Evolutionary conservation across 2,329 filamentous ascomycete genomes (phyloP).

Genomic region (Fusarium sp.): DNA sequence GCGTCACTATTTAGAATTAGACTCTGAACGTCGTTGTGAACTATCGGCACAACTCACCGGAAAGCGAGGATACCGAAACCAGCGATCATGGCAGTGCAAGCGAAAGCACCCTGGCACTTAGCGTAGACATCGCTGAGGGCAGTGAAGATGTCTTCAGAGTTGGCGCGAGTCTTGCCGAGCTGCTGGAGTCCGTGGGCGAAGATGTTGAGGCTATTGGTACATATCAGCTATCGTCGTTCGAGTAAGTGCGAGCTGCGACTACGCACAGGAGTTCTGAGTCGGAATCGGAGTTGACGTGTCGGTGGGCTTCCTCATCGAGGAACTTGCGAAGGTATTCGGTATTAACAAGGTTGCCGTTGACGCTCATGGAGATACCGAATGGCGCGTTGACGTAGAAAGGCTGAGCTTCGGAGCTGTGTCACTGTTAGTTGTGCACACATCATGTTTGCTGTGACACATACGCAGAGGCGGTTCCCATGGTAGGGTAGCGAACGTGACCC

Average conservation of each 20-base stretch:
- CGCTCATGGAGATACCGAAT: constrained; percentile 51
- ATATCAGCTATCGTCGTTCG: constrained; percentile 23
- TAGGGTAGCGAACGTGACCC: constrained; percentile 89
- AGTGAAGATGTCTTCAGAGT: constrained; percentile 80
- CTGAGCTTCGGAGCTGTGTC: constrained; percentile 81
- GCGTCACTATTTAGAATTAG: constrained; percentile 51
- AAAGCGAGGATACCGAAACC: constrained; percentile 85
- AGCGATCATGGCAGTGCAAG: constrained; percentile 84
- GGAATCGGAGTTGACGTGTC: constrained; percentile 91
- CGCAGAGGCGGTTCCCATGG: constrained; percentile 78
- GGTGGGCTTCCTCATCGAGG: constrained; percentile 81
- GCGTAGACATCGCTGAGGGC: constrained; percentile 79
- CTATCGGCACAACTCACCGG: constrained; percentile 64
- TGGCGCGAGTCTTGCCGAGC: constrained; percentile 84
- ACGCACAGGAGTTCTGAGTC: constrained; percentile 68
- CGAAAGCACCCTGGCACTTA: constrained; percentile 79
- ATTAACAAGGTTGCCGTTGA: constrained; percentile 92
- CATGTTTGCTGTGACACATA: constrained; percentile 33
- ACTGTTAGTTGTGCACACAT: constrained; percentile 2
- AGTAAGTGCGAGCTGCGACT: not conserved
- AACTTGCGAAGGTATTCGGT: constrained; percentile 75
- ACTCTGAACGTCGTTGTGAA: constrained; percentile 59
- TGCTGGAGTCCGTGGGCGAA: constrained; percentile 86
- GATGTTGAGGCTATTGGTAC: constrained; percentile 83
- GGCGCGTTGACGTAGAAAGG: constrained; percentile 91